These are phyloP conservation scores for Suillus spraguei DNA, from an alignment of 768 basidiomycete species.

Conservation along the genomic window DNA sequence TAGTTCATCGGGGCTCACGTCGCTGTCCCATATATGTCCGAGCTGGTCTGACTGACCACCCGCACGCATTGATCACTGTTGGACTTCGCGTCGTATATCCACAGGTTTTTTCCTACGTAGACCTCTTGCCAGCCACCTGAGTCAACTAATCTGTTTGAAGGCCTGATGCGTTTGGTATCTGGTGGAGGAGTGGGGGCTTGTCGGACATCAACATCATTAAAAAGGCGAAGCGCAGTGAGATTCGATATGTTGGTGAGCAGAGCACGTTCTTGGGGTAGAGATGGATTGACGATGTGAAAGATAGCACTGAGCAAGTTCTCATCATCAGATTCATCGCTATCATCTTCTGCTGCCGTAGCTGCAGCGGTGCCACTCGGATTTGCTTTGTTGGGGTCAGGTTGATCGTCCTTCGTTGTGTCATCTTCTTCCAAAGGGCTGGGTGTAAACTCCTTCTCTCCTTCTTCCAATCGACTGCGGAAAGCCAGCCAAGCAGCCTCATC, in stretches of 20 bases:
- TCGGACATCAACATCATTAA: slow-evolving; percentile 73
- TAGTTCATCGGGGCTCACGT: slow-evolving; percentile 54
- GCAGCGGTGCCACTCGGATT: slow-evolving; percentile 17
- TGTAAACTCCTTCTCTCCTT: slow-evolving; percentile 59
- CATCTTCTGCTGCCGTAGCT: slow-evolving; percentile 23
- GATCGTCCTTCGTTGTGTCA: slow-evolving; percentile 28
- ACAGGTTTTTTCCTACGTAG: slow-evolving; percentile 66
- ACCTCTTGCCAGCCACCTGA: slow-evolving; percentile 70
- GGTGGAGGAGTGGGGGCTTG: slow-evolving; percentile 48
- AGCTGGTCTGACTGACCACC: slow-evolving; percentile 57
- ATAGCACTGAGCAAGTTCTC: slow-evolving; percentile 46
- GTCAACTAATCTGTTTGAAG: slow-evolving; percentile 63
- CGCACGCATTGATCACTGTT: slow-evolving; percentile 68
- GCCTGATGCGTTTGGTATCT: slow-evolving; percentile 46
- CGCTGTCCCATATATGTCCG: slow-evolving; percentile 75
- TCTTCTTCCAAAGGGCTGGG: slow-evolving; percentile 22
- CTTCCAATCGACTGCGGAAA: slow-evolving; percentile 52
- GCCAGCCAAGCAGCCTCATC: slow-evolving; percentile 65
- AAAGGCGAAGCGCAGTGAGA: slow-evolving; percentile 61
- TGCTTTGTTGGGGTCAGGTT: slow-evolving; percentile 22
- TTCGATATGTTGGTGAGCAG: slow-evolving; percentile 60
- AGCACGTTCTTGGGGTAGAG: slow-evolving; percentile 41
- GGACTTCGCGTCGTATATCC: slow-evolving; percentile 75
- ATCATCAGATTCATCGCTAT: slow-evolving; percentile 29
- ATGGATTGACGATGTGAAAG: slow-evolving; percentile 53